Evolutionary conservation across 2,329 filamentous ascomycete species (phyloP).

Genomic region (Ascochyta lentis): DNA sequence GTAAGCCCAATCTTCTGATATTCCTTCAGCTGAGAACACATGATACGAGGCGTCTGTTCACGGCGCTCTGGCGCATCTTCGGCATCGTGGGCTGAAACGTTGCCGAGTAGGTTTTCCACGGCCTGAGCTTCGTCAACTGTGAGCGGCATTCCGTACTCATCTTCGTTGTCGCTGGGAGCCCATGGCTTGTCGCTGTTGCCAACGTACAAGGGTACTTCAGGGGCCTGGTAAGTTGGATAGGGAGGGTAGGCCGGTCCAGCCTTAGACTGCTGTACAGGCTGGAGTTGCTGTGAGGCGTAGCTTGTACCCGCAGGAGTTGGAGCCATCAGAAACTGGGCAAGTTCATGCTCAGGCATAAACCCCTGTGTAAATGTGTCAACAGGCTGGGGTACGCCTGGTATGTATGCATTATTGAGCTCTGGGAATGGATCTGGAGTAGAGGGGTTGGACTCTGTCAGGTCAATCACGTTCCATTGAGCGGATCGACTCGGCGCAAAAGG

Average conservation of each 20-base stretch:
- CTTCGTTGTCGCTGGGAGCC: conserved; percentile 21
- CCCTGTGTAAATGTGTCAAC: conserved; percentile 30
- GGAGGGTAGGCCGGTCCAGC: not conserved
- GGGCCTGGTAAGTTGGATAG: conserved; percentile 1
- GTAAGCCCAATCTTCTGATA: conserved; percentile 81
- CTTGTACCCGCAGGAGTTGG: conserved; percentile 21
- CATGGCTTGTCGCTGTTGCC: conserved; percentile 7
- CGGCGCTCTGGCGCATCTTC: conserved; percentile 61
- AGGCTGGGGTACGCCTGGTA: conserved; percentile 4
- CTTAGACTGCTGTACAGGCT: conserved; percentile 2
- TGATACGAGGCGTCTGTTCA: conserved; percentile 71
- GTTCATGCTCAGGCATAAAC: conserved; percentile 33
- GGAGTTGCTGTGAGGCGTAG: conserved; percentile 23
- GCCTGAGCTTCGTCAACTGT: conserved; percentile 27
- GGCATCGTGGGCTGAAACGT: conserved; percentile 43
- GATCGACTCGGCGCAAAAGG: not conserved
- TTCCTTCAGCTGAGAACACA: conserved; percentile 74
- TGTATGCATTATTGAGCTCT: conserved; percentile 24
- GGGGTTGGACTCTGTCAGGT: conserved; percentile 36
- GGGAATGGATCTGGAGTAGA: conserved; percentile 34
- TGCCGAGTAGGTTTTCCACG: conserved; percentile 41
- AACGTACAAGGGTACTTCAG: conserved; percentile 13
- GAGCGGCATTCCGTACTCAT: conserved; percentile 24
- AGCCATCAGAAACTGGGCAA: conserved; percentile 38
- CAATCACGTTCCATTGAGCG: conserved; percentile 15